Base-by-base conservation (phyloP, 2,329 filamentous ascomycete species). In the Fusarium brachygibbosum region DNA sequence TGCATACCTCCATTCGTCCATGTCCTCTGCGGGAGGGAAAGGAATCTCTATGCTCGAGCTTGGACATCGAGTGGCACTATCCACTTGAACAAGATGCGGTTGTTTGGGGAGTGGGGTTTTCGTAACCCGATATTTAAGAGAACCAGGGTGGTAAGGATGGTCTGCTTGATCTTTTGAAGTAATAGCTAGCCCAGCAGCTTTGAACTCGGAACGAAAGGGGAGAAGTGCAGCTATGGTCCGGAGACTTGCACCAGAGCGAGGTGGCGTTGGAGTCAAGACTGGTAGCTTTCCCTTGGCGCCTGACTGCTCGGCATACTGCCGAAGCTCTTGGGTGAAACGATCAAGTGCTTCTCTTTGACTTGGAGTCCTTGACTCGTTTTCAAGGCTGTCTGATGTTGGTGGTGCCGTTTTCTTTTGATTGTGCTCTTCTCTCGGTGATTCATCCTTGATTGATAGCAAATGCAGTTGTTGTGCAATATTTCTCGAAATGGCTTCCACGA, bases 171-270 rank as follows among this genome's bases (percentile, higher is more conserved):
- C 65, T 45, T 76, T 76, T 35, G 87, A 87, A 13, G 87, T 88
- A 2, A 89, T 83, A 3, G 86, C 86, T 50, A 89, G 79, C 2
- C 86, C 86, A 55, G 84, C 86, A 58, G 81, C 81, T 58, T 78
- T 79, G 64, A 89, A 88, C 63, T 89, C 82, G 6, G 82, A 78
- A 46, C 81, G 82, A 70, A 84, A 89, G 3, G 86, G 86, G 28
- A 87, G 73, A 4, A 89, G 76, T 31, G 84, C 85, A 28, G 82
- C 80, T 19, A 89, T 79, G 3, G 87, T 88, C 61, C 83, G 81
- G 45, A 83, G 76, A 41, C 82, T 87, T 49, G 75, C 69, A n/a
- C 75, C 79, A 4, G 83, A 83, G 14, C 79, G 78, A 2, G 80
- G 68, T 32, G 63, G 78, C 49, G 81, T 82, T 6, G 84, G 79